Evolutionary conservation across 768 basidiomycete genomes (phyloP).

Genomic region (Dacryopinax spathularia): DNA sequence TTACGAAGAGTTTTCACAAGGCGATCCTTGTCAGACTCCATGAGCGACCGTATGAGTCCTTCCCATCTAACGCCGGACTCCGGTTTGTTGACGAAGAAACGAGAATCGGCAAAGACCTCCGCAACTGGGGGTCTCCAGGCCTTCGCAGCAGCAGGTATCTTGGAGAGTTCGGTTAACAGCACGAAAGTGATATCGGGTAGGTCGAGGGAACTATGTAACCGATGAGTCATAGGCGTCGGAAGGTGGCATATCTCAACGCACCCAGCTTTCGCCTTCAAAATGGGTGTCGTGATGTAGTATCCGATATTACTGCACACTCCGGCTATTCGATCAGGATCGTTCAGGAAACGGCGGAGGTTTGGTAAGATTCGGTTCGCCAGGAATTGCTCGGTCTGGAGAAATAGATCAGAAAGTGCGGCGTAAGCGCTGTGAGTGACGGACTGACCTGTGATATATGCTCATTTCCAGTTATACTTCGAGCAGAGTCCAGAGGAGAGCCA

Average conservation of each 20-base stretch:
- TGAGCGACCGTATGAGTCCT: constrained; percentile 59
- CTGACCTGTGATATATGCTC: constrained; percentile 26
- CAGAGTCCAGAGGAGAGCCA: constrained; percentile 3
- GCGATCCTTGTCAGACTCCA: constrained; percentile 75
- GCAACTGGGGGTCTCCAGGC: constrained; percentile 69
- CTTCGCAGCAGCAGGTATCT: constrained; percentile 60
- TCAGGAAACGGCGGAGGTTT: constrained; percentile 58
- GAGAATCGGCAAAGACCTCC: constrained; percentile 72
- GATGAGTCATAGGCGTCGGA: background rate
- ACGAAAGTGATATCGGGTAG: constrained; percentile 51
- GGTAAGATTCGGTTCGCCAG: constrained; percentile 57
- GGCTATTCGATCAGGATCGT: constrained; percentile 71
- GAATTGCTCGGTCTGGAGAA: constrained; percentile 59
- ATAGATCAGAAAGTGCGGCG: too few relatives aligned
- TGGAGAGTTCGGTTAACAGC: constrained; percentile 65
- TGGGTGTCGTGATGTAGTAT: constrained; percentile 69
- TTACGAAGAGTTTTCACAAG: constrained; percentile 74
- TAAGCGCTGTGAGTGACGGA: background rate
- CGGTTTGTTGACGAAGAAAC: constrained; percentile 67
- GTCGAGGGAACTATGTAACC: constrained; percentile 43
- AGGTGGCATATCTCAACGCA: constrained; percentile 23
- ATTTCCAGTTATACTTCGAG: background rate
- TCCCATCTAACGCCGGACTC: constrained; percentile 52
- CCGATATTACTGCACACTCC: constrained; percentile 70
- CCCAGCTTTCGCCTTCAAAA: constrained; percentile 64